Evolutionary conservation across 148 eudicot species (phyloP).

Genomic region (Heliamphora exappendiculata): DNA sequence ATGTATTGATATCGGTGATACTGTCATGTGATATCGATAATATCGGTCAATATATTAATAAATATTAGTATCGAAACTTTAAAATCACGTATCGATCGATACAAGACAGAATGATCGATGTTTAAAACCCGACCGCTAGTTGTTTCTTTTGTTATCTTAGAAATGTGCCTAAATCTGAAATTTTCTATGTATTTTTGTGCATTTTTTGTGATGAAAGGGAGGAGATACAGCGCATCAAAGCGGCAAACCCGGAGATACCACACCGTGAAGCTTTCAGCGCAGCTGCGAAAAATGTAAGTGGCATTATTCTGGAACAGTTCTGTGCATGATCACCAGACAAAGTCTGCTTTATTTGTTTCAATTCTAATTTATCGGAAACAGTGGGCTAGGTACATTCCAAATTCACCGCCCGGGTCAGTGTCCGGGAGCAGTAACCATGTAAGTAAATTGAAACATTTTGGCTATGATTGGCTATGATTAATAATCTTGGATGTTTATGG

Average conservation of each 20-base stretch:
- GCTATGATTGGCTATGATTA: background rate
- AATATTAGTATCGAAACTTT: no score
- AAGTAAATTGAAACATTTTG: constrained; percentile 1
- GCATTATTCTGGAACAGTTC: background rate
- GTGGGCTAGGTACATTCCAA: constrained; percentile 86
- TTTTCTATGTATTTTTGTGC: background rate
- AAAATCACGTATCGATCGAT: no score
- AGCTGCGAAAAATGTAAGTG: constrained; percentile 82
- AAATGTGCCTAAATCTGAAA: background rate
- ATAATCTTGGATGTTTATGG: background rate
- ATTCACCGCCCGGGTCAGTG: constrained; percentile 33
- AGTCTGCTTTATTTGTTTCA: background rate
- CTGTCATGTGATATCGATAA: no score
- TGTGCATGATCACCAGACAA: constrained; percentile 1
- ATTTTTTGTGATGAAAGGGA: constrained; percentile 38
- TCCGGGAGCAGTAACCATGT: constrained; percentile 30
- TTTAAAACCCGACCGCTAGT: no score
- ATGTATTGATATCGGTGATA: no score
- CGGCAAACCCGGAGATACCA: constrained; percentile 86
- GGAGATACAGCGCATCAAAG: constrained; percentile 94
- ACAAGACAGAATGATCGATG: no score
- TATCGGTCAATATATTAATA: no score
- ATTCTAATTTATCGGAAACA: constrained; percentile 11
- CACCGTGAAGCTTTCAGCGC: constrained; percentile 96
- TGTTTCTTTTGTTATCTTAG: background rate